Percentiles rank a stretch among this genome's conserved stretches.
Evolutionary conservation across 495 filamentous ascomycete genomes (phyloP).

Genomic region (Amorphotheca resinae): DNA sequence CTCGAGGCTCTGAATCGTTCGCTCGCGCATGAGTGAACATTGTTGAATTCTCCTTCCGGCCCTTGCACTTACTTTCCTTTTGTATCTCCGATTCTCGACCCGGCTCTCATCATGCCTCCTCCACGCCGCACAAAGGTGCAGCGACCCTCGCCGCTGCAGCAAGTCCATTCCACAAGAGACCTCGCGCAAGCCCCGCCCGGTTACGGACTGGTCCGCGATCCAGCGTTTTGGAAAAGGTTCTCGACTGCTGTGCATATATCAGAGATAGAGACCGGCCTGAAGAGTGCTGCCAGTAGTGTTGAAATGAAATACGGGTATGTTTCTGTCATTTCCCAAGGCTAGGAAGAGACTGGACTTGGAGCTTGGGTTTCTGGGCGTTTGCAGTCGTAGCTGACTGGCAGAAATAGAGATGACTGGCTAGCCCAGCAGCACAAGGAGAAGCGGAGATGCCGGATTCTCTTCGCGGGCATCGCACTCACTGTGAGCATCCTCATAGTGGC

Average conservation of each 20-base stretch:
- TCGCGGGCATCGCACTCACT: slow-evolving; percentile 7
- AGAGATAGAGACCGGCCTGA: not conserved
- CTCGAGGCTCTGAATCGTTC: too few species aligned
- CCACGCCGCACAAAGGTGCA: slow-evolving; percentile 7
- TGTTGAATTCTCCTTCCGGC: too few species aligned
- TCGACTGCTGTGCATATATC: slow-evolving; percentile 22
- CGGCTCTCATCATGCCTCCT: slow-evolving; percentile 1
- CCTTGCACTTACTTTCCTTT: too few species aligned
- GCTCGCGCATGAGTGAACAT: too few species aligned
- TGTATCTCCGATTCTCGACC: not conserved
- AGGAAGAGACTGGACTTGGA: too few species aligned
- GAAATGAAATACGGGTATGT: slow-evolving; percentile 10
- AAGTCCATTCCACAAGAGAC: slow-evolving; percentile 16
- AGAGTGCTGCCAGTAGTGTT: slow-evolving; percentile 5
- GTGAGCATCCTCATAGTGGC: slow-evolving; percentile 8
- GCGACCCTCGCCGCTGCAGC: slow-evolving; percentile 17
- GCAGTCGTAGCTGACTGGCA: not conserved
- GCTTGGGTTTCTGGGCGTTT: not conserved
- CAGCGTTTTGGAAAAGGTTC: slow-evolving; percentile 45
- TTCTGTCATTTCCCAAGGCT: too few species aligned
- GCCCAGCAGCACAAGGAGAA: slow-evolving; percentile 17
- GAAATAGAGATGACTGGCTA: slow-evolving; percentile 16
- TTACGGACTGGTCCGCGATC: slow-evolving; percentile 40
- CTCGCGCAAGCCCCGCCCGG: slow-evolving; percentile 17
- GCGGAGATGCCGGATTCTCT: slow-evolving; percentile 11